Evolutionary conservation across 257 asterid species (phyloP).

Genomic region (Verbena officinalis): DNA sequence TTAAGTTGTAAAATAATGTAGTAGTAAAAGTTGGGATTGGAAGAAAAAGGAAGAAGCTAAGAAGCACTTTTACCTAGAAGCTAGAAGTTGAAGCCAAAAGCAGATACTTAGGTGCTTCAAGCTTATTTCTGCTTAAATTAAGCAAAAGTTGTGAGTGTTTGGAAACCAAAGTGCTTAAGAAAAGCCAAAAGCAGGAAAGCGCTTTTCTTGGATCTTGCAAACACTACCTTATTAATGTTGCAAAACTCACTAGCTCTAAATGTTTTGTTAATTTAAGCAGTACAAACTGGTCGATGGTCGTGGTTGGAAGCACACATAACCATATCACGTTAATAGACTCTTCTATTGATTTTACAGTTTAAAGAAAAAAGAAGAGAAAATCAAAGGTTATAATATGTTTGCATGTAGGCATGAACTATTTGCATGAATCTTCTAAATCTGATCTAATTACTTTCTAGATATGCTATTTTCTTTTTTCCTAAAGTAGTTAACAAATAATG

Average conservation of each 20-base stretch:
- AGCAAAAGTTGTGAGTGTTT: too few relatives aligned
- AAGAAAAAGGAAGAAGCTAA: too few relatives aligned
- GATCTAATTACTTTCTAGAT: constrained; percentile 22
- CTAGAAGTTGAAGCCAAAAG: too few relatives aligned
- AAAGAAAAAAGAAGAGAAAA: not conserved
- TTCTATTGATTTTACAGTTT: not conserved
- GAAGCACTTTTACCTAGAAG: too few relatives aligned
- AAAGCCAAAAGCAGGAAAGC: too few relatives aligned
- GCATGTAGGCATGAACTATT: constrained; percentile 12
- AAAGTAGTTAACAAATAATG: constrained; percentile 32
- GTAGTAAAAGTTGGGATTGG: too few relatives aligned
- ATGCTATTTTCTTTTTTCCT: constrained; percentile 5
- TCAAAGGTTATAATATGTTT: not conserved
- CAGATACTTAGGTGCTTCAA: too few relatives aligned
- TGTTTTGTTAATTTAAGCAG: constrained; percentile 6
- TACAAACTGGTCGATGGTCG: constrained; percentile 21
- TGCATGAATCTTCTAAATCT: constrained; percentile 1
- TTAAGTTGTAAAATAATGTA: too few relatives aligned
- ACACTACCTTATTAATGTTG: not conserved
- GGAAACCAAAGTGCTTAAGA: too few relatives aligned
- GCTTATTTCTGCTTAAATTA: too few relatives aligned
- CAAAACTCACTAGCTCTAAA: constrained; percentile 1
- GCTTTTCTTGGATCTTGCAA: too few relatives aligned
- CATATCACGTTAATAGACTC: not conserved
- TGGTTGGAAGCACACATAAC: constrained; percentile 4